Evolutionary conservation across 306 rosid genomes (phyloP).

Genomic region (Phaseolus lunatus): DNA sequence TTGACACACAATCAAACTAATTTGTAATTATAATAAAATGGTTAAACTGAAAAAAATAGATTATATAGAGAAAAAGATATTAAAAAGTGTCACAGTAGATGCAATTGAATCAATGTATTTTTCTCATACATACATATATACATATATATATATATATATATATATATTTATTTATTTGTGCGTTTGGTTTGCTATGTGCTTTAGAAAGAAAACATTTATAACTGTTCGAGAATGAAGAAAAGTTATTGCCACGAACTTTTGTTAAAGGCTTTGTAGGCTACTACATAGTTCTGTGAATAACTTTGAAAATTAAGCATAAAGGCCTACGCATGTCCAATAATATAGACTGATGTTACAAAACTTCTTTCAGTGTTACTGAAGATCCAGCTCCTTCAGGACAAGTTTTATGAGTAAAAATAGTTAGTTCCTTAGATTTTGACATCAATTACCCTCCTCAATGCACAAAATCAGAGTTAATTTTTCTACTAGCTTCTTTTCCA

Average conservation of each 20-base stretch:
- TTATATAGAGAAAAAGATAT: too few species aligned
- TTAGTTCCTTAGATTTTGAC: background rate
- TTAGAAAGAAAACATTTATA: background rate
- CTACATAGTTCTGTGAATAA: background rate
- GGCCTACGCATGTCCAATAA: background rate
- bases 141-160: too few species aligned
- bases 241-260: background rate
- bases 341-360: background rate
- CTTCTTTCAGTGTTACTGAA: background rate
- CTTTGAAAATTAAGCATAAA: background rate
- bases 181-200: too few species aligned
- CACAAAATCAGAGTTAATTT: background rate
- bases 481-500: slow-evolving; percentile 6
- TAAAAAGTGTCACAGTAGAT: too few species aligned
- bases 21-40: too few species aligned
- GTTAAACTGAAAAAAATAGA: too few species aligned
- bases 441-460: background rate
- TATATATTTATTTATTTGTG: too few species aligned
- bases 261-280: background rate
- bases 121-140: too few species aligned
- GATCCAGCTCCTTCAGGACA: background rate
- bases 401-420: background rate
- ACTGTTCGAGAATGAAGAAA: background rate
- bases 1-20: too few species aligned
- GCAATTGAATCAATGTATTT: too few species aligned